phyloP scores from a whole-genome alignment of 2,329 filamentous ascomycete species.

The Dothideomycetidae sp. region DNA sequence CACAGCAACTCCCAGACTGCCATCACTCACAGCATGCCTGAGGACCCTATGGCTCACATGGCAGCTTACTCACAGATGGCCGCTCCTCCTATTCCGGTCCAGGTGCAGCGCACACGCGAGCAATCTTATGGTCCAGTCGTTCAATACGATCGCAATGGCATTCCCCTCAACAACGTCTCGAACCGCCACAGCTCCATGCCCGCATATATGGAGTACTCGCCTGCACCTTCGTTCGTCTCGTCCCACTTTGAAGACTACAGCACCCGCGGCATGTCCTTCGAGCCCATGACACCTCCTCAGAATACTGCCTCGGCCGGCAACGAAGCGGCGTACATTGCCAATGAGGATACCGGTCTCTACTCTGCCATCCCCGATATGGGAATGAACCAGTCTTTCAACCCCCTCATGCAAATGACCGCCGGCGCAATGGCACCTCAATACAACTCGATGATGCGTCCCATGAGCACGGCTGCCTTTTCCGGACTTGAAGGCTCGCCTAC shows the following conservation, averaged over 20 bases:
- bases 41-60: conserved; percentile 46
- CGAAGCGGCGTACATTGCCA: conserved; percentile 93
- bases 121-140: conserved; percentile 60
- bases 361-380: conserved; percentile 84
- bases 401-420: conserved; percentile 79
- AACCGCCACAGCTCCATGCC: conserved; percentile 98
- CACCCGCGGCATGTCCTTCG: conserved; percentile 87
- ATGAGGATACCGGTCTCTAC: conserved; percentile 93
- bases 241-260: conserved; percentile 98
- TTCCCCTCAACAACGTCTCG: conserved; percentile 68
- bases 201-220: conserved; percentile 94
- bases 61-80: conserved; percentile 59
- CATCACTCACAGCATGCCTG: conserved; percentile 37
- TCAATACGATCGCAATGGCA: conserved; percentile 84
- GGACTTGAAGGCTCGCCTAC: conserved; percentile 96
- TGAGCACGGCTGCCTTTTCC: conserved; percentile 63
- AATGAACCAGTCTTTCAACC: conserved; percentile 61
- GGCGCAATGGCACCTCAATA: conserved; percentile 76
- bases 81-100: conserved; percentile 55
- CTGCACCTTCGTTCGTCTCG: conserved; percentile 94
- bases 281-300: conserved; percentile 91
- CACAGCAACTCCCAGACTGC: conserved; percentile 17
- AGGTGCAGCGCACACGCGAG: conserved; percentile 69
- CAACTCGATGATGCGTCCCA: conserved; percentile 50
- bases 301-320: conserved; percentile 48